Evolutionary conservation across 75 land plant genomes (phyloP).

Genomic region (Chamaecyparis obtusa): DNA sequence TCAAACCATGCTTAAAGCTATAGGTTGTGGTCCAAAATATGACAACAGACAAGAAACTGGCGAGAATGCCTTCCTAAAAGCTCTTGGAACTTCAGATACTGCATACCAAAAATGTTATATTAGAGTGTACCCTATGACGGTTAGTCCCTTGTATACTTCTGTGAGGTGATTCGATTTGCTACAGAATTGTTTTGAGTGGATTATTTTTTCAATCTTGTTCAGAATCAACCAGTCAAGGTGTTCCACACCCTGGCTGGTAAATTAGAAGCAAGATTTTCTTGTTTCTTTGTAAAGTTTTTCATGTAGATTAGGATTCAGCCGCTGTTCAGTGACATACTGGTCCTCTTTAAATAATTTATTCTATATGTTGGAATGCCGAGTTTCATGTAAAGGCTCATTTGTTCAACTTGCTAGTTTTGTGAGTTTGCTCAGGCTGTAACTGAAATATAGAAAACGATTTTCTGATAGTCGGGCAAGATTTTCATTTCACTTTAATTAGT

Average conservation of each 20-base stretch:
- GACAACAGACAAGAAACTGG: neutral
- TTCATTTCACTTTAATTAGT: neutral
- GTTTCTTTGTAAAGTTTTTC: constrained; percentile 3
- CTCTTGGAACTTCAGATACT: constrained; percentile 10
- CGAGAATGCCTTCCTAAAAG: constrained; percentile 5
- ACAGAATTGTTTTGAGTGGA: constrained; percentile 12
- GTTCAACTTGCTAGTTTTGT: neutral
- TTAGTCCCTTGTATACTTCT: constrained; percentile 12
- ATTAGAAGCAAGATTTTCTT: constrained; percentile 5
- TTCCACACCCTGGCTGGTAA: constrained; percentile 1
- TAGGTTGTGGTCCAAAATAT: constrained; percentile 7
- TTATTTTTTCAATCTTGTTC: constrained; percentile 2
- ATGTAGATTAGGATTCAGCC: constrained; percentile 4
- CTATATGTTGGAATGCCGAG: constrained; percentile 1
- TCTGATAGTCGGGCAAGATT: neutral
- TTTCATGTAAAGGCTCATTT: constrained; percentile 10
- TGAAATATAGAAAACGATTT: neutral
- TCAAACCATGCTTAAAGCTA: constrained; percentile 22
- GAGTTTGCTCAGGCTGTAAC: constrained; percentile 1
- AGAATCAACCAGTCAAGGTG: constrained; percentile 10
- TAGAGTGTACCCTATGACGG: constrained; percentile 13
- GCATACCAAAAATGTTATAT: neutral
- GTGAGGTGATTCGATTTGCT: constrained; percentile 12
- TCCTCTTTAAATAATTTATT: constrained; percentile 8
- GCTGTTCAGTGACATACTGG: constrained; percentile 6